Evolutionary conservation across 768 basidiomycete genomes (phyloP), one percentile per base, ranked within the genome.

Genomic region (Agaricus blazei): DNA sequence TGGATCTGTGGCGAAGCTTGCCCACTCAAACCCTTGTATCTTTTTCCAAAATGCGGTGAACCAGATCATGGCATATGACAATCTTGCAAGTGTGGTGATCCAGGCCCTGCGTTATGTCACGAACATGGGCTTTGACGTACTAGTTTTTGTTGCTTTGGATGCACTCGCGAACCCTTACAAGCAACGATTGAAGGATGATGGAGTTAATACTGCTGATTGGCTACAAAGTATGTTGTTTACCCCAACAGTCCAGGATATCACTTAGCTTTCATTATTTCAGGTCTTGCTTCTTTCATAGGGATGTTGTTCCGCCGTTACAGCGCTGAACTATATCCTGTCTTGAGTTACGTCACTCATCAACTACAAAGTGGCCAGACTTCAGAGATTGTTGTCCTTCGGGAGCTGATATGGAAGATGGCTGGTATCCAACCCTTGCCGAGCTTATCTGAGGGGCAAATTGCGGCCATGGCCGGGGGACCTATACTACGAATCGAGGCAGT

Each of bases 11-110:
- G 95, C 92, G 11, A 98, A 98, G 70, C 72, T 96, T 52, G 92
- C 92, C 12, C 94, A 98, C 68, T 88, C 90, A 15, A 97, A 98
- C 65, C 97, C 97, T 4, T 88, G 85, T 62, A 86, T 95, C 48
- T 83, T 98, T 62, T 98, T 98, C 74, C 67, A 81, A 24, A 89
- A 90, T 58, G 92, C 90, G 0, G 85, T 99, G 46, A 86, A 87
- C 60, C 97, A 98, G 69, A 89, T 98, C 56, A 93, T 93, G 87
- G 87, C 91, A 12, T 99, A 99, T 64, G 91, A 96, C 65, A 99
- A 98, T 69, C 71, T 97, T 51, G 92, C 91, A 9, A 80, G 79
- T 41, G 91, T 94, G 23, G 88, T 98, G 42, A 88, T 98, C 26
- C 93, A 93, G 62, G 89, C 89, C 15, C 76, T 93, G 61, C 77